Evolutionary conservation across 805 yeast genomes (phyloP).

Genomic region (Saturnispora silvae): DNA sequence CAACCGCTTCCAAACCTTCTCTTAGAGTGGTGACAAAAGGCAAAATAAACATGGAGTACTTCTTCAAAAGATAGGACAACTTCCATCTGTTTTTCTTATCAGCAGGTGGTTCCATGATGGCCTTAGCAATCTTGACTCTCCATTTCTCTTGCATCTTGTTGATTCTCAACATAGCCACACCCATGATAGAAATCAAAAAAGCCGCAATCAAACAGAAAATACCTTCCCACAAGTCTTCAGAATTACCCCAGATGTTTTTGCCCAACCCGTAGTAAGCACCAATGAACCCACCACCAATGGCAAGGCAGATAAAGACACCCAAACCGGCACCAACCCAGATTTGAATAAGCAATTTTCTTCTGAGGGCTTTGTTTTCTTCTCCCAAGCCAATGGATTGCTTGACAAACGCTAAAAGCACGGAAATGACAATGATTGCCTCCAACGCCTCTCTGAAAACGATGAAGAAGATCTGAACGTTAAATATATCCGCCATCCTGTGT

Average conservation of each 20-base stretch:
- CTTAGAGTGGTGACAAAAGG: conserved; percentile 88
- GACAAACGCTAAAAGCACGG: conserved; percentile 83
- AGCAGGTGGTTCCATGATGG: conserved; percentile 52
- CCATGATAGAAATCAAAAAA: conserved; percentile 83
- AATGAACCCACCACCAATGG: conserved; percentile 85
- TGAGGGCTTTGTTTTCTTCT: conserved; percentile 36
- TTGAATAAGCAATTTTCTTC: conserved; percentile 37
- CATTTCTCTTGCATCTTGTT: conserved; percentile 96
- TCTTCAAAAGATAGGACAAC: conserved; percentile 47
- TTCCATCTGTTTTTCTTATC: conserved; percentile 40
- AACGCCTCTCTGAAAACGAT: conserved; percentile 88
- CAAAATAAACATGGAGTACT: conserved; percentile 79
- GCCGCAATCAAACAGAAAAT: conserved; percentile 85
- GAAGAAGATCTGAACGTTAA: conserved; percentile 70
- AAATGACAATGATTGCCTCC: conserved; percentile 86
- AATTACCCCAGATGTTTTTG: conserved; percentile 71
- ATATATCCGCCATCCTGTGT: conserved; percentile 31
- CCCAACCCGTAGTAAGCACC: conserved; percentile 82
- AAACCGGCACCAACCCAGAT: conserved; percentile 74
- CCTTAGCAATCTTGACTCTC: conserved; percentile 88
- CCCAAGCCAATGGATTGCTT: conserved; percentile 68
- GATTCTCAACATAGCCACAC: conserved; percentile 90
- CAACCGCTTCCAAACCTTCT: conserved; percentile 96
- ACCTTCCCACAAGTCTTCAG: conserved; percentile 98
- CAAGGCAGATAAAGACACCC: conserved; percentile 72